Percentiles rank a stretch among this genome's conserved stretches.
Conservation (phyloP, 2,329 filamentous ascomycete genomes). For the Colletotrichum godetiae region DNA sequence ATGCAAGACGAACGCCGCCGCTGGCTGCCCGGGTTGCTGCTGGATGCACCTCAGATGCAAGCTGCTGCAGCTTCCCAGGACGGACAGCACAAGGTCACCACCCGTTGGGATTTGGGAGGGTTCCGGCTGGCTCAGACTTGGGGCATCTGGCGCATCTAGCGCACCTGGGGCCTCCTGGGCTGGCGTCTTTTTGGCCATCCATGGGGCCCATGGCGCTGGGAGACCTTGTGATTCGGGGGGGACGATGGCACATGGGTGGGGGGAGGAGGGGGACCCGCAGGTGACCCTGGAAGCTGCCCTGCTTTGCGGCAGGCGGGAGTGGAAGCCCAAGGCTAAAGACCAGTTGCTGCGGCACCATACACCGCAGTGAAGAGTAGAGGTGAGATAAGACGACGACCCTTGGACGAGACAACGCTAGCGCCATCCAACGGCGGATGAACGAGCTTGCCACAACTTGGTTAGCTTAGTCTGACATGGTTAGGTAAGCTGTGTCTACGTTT, state of each 20-base stretch:
- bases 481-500: neutral
- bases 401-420: conserved; percentile 8
- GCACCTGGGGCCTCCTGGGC: neutral
- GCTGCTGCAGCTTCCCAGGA: conserved; percentile 15
- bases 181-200: neutral
- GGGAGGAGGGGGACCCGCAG: neutral
- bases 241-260: neutral
- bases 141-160: neutral
- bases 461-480: neutral
- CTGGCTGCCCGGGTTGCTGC: conserved; percentile 43
- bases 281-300: conserved; percentile 10
- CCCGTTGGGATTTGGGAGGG: neutral
- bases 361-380: neutral
- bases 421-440: neutral
- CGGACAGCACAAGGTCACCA: neutral
- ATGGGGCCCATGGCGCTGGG: conserved; percentile 14
- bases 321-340: neutral
- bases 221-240: conserved; percentile 28
- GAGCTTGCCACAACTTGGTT: neutral
- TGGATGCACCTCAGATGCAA: conserved; percentile 22
- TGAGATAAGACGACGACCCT: conserved; percentile 13
- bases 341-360: neutral
- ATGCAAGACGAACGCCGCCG: conserved; percentile 49
- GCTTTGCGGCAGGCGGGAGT: neutral
- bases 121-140: conserved; percentile 15